Conservation (phyloP, 1,139 yeast genomes). For the Yamadazyma kanchanaburiensis region DNA sequence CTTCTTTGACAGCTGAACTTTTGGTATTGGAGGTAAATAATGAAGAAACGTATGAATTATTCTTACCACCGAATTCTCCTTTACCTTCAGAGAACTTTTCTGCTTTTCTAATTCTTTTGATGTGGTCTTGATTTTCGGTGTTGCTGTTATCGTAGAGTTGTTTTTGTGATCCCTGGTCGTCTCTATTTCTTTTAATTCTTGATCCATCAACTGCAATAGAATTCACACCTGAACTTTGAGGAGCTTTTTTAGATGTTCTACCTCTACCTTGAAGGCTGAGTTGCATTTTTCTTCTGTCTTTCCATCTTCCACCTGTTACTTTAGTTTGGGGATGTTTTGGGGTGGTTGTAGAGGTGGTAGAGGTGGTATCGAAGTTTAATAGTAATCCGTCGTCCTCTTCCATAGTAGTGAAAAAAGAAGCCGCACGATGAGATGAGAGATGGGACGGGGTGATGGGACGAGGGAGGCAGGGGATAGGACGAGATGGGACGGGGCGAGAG, state of each 20-base stretch:
- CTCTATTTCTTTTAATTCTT: conserved; percentile 13
- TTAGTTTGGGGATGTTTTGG: conserved; percentile 22
- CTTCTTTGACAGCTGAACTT: conserved; percentile 10
- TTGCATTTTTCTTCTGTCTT: conserved; percentile 65
- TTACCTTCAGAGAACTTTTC: conserved; percentile 31
- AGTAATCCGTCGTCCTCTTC: conserved; percentile 61
- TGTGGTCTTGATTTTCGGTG: conserved; percentile 13
- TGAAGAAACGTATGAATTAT: conserved; percentile 73
- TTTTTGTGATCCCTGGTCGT: not conserved
- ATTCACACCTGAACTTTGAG: conserved; percentile 34
- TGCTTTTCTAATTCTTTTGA: conserved; percentile 18
- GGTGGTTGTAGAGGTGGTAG: conserved; percentile 12
- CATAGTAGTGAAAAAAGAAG: too few relatives aligned
- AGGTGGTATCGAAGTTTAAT: conserved; percentile 56
- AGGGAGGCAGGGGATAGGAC: too few relatives aligned
- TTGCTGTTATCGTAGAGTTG: conserved; percentile 1
- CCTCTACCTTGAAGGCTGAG: conserved; percentile 47
- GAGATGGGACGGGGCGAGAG: too few relatives aligned
- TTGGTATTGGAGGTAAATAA: conserved; percentile 73
- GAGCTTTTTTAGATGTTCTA: conserved; percentile 26
- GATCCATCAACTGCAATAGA: conserved; percentile 26
- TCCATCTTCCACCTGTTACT: conserved; percentile 74
- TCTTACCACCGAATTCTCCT: conserved; percentile 50
- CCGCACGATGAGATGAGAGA: conserved; percentile 12
- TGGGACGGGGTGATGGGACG: too few relatives aligned